Evolutionary conservation across 1,284 basidiomycete genomes (phyloP).

Genomic region (Mixia osmundae): DNA sequence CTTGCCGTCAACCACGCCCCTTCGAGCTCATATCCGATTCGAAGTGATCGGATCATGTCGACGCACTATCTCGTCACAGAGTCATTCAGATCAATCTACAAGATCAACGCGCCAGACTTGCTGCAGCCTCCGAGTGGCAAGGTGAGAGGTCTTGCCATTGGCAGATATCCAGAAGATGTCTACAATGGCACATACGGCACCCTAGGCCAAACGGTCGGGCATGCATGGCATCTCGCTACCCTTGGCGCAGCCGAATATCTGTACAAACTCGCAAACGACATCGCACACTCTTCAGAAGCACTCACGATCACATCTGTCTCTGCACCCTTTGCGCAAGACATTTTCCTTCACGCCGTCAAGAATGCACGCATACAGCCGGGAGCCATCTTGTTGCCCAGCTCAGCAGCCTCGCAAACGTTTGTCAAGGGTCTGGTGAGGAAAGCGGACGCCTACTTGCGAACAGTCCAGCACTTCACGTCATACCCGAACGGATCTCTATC

Average conservation of each 20-base stretch:
- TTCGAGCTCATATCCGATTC: too few relatives aligned
- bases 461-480: constrained; percentile 17
- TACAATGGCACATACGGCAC: constrained; percentile 25
- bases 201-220: constrained; percentile 24
- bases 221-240: constrained; percentile 20
- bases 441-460: constrained; percentile 21
- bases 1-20: constrained; percentile 25
- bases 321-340: constrained; percentile 23
- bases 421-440: constrained; percentile 16
- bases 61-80: constrained; percentile 3
- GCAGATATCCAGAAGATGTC: constrained; percentile 26
- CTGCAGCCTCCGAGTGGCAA: constrained; percentile 14
- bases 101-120: constrained; percentile 19
- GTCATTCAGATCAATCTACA: constrained; percentile 19
- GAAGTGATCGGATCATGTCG: constrained; percentile 1
- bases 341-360: constrained; percentile 20
- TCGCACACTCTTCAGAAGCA: too few relatives aligned
- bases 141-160: constrained; percentile 23
- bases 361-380: constrained; percentile 11
- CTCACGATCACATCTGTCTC: constrained; percentile 27
- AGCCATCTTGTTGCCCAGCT: constrained; percentile 3
- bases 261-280: too few relatives aligned
- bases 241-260: constrained; percentile 18
- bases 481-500: constrained; percentile 20
- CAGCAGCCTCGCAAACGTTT: constrained; percentile 9